Conservation (phyloP, 2,329 filamentous ascomycete genomes). For the Rachicladosporium sp. region DNA sequence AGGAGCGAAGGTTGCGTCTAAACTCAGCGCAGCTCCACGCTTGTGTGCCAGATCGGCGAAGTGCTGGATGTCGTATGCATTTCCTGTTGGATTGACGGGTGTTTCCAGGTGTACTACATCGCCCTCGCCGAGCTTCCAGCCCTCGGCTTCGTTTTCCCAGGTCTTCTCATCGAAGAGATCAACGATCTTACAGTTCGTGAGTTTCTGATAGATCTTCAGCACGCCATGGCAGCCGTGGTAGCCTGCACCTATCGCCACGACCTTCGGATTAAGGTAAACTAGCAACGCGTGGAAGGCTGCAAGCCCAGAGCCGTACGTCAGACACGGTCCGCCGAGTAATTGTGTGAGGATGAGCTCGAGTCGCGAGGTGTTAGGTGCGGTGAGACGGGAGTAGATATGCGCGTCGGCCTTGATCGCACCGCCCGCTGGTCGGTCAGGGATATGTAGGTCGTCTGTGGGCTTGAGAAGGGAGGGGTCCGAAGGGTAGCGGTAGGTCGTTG, state of each 20-base stretch:
- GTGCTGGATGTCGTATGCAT: constrained; percentile 57
- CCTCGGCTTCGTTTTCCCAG: constrained; percentile 43
- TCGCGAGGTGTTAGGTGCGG: constrained; percentile 66
- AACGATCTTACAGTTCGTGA: constrained; percentile 63
- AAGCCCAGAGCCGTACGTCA: constrained; percentile 77
- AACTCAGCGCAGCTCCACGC: constrained; percentile 61
- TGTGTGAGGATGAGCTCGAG: constrained; percentile 71
- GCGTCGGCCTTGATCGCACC: constrained; percentile 40
- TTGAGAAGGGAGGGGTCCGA: constrained; percentile 54
- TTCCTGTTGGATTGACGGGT: constrained; percentile 80
- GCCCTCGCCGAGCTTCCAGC: constrained; percentile 55
- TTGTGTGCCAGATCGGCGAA: constrained; percentile 63
- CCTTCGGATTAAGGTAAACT: constrained; percentile 69
- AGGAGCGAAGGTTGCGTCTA: constrained; percentile 88
- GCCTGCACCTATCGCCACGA: constrained; percentile 68
- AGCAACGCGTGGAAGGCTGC: constrained; percentile 80
- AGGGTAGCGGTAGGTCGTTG: constrained; percentile 79
- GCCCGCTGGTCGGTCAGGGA: constrained; percentile 16
- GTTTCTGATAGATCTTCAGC: constrained; percentile 57
- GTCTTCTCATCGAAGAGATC: constrained; percentile 41
- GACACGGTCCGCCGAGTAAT: constrained; percentile 54
- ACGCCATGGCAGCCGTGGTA: constrained; percentile 95
- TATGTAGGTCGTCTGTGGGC: constrained; percentile 15
- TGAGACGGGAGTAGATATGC: constrained; percentile 74
- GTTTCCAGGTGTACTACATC: constrained; percentile 90